These are phyloP conservation scores for Larix kaempferi DNA, from an alignment of 75 land plant genomes.

Conservation along the genomic window DNA sequence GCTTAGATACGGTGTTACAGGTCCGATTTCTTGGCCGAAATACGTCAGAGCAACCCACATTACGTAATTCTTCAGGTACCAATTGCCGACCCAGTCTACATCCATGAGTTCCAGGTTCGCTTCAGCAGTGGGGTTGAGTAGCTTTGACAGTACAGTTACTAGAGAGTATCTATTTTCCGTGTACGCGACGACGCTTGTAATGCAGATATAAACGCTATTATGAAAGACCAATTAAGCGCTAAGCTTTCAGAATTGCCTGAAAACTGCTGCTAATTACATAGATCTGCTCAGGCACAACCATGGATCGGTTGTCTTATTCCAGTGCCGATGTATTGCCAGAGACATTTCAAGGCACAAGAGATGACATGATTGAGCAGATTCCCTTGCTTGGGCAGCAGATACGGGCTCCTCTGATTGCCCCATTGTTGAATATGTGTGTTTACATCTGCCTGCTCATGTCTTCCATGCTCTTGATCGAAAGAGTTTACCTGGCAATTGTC, in stretches of 20 bases:
- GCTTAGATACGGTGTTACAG: no score
- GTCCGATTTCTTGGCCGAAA: no score
- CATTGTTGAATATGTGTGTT: slow-evolving; percentile 44
- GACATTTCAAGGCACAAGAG: slow-evolving; percentile 18
- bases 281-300: background rate
- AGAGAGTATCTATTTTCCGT: background rate
- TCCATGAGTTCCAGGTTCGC: no score
- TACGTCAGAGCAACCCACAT: no score
- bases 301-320: slow-evolving; percentile 10
- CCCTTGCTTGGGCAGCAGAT: slow-evolving; percentile 45
- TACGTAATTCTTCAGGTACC: no score
- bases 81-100: no score
- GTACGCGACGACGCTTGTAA: background rate
- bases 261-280: background rate
- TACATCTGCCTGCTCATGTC: slow-evolving; percentile 62
- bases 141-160: background rate
- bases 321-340: slow-evolving; percentile 14
- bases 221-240: background rate
- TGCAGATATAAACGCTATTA: background rate
- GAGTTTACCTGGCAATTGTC: slow-evolving; percentile 70
- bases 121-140: background rate
- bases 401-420: slow-evolving; percentile 66
- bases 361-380: slow-evolving; percentile 41
- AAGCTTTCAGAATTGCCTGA: background rate
- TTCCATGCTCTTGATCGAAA: slow-evolving; percentile 74